Evolutionary conservation across 345 rosid species (phyloP), one percentile per base, ranked within the genome.

Genomic region (Luvunga scandens): DNA sequence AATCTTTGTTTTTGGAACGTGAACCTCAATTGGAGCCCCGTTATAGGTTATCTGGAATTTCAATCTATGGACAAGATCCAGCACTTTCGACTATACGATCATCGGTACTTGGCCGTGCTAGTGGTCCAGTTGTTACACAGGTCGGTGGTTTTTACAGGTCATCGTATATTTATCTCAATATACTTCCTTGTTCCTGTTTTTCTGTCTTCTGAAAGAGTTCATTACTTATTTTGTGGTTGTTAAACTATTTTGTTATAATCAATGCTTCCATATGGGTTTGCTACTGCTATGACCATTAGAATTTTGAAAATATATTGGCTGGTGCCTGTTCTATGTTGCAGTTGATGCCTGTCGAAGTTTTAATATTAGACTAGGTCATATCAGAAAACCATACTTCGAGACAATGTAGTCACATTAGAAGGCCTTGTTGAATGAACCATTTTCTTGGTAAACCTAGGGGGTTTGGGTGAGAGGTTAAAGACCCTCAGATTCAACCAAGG

Each of bases 41-140:
- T 34, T 73, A 84, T 30, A 83, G 88, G 78, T 83, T 83, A 53
- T 76, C 88, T 10, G 93, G 93, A 77, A 72, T 83, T 81, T 86
- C 97, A 60, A 80, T 88, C 19, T 92, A 84, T 69, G 89, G 89
- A 79, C 92, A 87, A 69, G 95, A 90, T 81, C 88, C 86, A 84
- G 80, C 75, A 67, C 66, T 88, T 57, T 70, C 91, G 5, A 82
- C 86, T 0, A 39, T 86, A 72, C 93, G 79, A 57, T 88, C 98
- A 7, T 80, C 89, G 0, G 87, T 89, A 63, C 78, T 91, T 75
- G 76, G 74, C 78, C 89, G 89, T 53, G 79, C 87, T 55, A 74
- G 80, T 75, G 87, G 86, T 86, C 88, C 98, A 39, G 81, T 92
- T 60, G 91, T 92, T 7, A 92, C 95, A 45, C 88, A 85, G 88